Percentiles rank a stretch among this genome's conserved stretches.
These are phyloP conservation scores for Pelagophyceae sp. DNA, from an alignment of 352 stramenopile genomes.

Conservation along the genomic window DNA sequence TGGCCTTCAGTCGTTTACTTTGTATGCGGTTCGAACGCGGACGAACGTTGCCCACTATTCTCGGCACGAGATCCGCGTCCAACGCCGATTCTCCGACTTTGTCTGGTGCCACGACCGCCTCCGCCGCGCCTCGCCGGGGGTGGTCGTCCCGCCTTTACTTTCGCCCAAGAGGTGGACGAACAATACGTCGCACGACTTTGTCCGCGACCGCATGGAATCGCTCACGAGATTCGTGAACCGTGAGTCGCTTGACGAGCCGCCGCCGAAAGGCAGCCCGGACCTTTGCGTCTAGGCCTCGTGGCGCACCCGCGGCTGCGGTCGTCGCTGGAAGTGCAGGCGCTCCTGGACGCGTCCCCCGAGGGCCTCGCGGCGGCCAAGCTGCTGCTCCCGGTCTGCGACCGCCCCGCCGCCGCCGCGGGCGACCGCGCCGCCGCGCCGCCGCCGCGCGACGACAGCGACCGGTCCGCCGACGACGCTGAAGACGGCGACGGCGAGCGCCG, in stretches of 20 bases:
- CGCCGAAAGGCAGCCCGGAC: too few relatives aligned
- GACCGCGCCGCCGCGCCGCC: too few relatives aligned
- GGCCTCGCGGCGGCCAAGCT: background rate
- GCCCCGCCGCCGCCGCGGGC: too few relatives aligned
- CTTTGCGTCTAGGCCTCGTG: too few relatives aligned
- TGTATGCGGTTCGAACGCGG: conserved; percentile 19
- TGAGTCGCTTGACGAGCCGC: too few relatives aligned
- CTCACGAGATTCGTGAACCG: conserved; percentile 10
- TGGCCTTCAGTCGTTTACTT: conserved; percentile 12
- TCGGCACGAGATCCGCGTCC: conserved; percentile 35
- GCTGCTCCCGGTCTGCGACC: background rate
- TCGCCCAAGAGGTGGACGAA: conserved; percentile 11
- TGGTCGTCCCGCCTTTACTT: conserved; percentile 69
- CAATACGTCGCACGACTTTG: conserved; percentile 14
- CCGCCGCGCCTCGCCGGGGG: conserved; percentile 61
- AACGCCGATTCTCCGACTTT: conserved; percentile 73
- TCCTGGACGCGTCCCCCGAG: conserved; percentile 10
- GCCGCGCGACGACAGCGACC: too few relatives aligned
- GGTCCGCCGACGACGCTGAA: background rate
- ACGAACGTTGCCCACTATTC: conserved; percentile 18
- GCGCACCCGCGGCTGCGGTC: background rate
- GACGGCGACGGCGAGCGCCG: background rate
- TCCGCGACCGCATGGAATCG: conserved; percentile 12
- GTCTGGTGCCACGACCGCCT: conserved; percentile 72
- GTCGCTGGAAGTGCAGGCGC: conserved; percentile 3